These are phyloP conservation scores for Sarocladium oryzae DNA, from an alignment of 2,329 filamentous ascomycete species.

Conservation along the genomic window DNA sequence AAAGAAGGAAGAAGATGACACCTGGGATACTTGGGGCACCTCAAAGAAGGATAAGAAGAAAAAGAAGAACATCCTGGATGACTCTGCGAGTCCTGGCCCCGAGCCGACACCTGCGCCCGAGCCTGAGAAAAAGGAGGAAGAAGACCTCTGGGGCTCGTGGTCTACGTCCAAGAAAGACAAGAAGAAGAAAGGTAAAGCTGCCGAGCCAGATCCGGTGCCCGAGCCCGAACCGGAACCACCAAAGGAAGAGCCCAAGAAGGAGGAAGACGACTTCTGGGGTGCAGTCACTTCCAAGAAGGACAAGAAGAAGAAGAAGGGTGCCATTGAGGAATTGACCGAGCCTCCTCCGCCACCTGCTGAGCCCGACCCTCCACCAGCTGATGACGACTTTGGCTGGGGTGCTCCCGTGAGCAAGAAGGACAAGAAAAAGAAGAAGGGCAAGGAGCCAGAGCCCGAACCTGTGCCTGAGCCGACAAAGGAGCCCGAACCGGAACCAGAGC, in stretches of 20 bases:
- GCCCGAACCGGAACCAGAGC: conserved; percentile 13
- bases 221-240: conserved; percentile 4
- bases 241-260: conserved; percentile 6
- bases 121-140: conserved; percentile 22
- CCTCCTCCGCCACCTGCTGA: conserved; percentile 7
- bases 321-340: conserved; percentile 11
- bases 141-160: conserved; percentile 23
- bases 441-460: conserved; percentile 16
- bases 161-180: conserved; percentile 17
- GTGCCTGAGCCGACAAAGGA: conserved; percentile 20
- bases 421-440: conserved; percentile 31
- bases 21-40: conserved; percentile 18
- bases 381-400: conserved; percentile 15
- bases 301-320: conserved; percentile 21
- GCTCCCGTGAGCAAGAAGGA: conserved; percentile 16
- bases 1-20: conserved; percentile 25
- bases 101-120: conserved; percentile 14
- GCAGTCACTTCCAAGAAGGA: conserved; percentile 24
- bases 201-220: conserved; percentile 4
- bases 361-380: conserved; percentile 6
- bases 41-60: conserved; percentile 20
- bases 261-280: conserved; percentile 15
- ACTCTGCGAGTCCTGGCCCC: background rate
- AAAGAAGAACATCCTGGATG: conserved; percentile 1
- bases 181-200: conserved; percentile 14